A percentile compares a stretch with the other conserved stretches of the same genome.
Evolutionary conservation across 2,329 filamentous ascomycete genomes (phyloP).

Genomic region (Talaromyces verruculosus): DNA sequence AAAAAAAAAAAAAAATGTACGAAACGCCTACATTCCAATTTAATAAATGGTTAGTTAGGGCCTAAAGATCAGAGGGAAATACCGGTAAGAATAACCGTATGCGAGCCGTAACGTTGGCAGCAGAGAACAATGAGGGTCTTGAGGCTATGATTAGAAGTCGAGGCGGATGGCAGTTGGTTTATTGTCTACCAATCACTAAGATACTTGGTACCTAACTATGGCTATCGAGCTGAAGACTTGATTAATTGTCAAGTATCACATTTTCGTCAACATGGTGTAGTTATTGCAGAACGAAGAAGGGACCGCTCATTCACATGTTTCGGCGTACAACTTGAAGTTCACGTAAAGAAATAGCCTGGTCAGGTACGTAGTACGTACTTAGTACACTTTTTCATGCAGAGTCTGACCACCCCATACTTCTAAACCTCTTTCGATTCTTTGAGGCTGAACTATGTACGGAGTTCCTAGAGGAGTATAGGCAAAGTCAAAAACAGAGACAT

Average conservation of each 20-base stretch:
- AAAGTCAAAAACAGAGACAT: background rate
- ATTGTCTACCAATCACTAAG: background rate
- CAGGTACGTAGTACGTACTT: background rate
- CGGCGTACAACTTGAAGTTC: background rate
- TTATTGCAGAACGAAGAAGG: background rate
- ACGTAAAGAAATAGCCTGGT: background rate
- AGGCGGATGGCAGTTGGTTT: background rate
- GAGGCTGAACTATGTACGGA: conserved; percentile 6
- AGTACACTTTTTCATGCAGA: background rate
- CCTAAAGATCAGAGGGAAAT: background rate
- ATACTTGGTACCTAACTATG: background rate
- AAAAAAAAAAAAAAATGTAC: background rate
- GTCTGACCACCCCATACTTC: background rate
- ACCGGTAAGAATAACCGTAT: conserved; percentile 12
- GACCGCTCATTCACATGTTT: background rate
- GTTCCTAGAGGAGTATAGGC: background rate
- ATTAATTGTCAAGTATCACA: background rate
- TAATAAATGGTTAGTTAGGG: background rate
- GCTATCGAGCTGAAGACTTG: background rate
- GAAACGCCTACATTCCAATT: background rate
- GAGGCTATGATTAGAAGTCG: background rate
- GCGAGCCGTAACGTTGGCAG: background rate
- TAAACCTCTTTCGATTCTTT: background rate
- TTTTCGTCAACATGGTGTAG: background rate
- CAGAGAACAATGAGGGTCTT: background rate